Base-by-base conservation (phyloP, 1,284 basidiomycete genomes). In the Cronartium quercuum region DNA sequence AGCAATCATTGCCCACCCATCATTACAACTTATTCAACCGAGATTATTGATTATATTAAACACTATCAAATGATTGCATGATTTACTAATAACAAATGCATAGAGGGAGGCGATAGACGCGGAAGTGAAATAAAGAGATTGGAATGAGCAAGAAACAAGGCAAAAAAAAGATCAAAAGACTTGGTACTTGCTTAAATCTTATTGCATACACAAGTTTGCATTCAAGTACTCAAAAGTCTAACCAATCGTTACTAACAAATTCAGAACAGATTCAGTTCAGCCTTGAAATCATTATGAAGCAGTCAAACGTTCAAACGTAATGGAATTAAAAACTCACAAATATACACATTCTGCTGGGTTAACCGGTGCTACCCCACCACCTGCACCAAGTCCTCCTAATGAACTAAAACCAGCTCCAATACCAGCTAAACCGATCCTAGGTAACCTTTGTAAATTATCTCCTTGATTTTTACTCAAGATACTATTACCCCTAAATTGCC, bases 281-380 rank as follows among this genome's bases (percentile, higher is more conserved):
- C 18, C 6, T n/a, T 15, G 0, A 15, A 51, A 51, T n/a, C 9
- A 18, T 18, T 6, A 51, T n/a, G 47, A 13, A 9, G 0, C 2
- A 18, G 47, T n/a, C 18, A 4, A 24, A 51, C 4, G 15, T 6
- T n/a, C 18, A 55, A 2, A 55, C 0, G 3, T 29, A 55, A 5
- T 21, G n/a, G 3, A 18, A 55, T 9, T 4, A 18, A 55, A 55
- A 15, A 68, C 73, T 24, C n/a, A 75, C 73, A 75, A 75, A 65
- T 75, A 75, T 40, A 68, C n/a, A 67, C 73, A 75, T 61, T 75
- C 73, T 18, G 66, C 73, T 1, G 73, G 73, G 41, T 75, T 75
- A n/a, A 75, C 73, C 10, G 73, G 73, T 10, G 73, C 73, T 34
- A 75, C 73, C 29, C 66, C 66, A 55, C 73, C 66, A 34, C 13